Base-by-base conservation (phyloP, 2,329 filamentous ascomycete species). In the Microsporum ferrugineum region DNA sequence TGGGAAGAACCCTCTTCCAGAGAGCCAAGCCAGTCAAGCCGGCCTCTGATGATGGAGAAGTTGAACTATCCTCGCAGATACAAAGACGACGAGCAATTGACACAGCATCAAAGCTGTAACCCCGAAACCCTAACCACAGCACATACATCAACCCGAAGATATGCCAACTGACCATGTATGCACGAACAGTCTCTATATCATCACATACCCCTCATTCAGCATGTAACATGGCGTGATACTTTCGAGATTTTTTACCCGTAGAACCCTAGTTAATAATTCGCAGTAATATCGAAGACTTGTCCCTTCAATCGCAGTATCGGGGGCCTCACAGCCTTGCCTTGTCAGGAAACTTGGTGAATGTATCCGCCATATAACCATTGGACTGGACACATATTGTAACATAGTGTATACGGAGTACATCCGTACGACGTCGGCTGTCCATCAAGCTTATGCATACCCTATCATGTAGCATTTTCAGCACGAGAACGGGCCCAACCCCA, bases 1-100 rank as follows among this genome's bases (percentile, higher is more conserved):
- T 96, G 7, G 91, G 90, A 0, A 74, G 78, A 59, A 79, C 80
- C 62, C 72, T 97, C 23, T 96, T 89, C 57, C 67, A 70, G 41
- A 71, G 63, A 36, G 71, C 73, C 0, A 66, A 70, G 33, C 33
- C 36, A n/a, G 56, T 41, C 36, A 43, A 45, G 12, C 31, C 43
- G 1, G 57, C 61, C 36, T 36, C 58, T 64, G 68, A 0, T 29
- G 65, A 65, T 1, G 69, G 64, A 39, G 67, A 69, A 5, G 60
- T 69, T 36, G 67, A 72, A 62, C 66, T 75, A 5, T 73, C 71
- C 17, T 70, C 72, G 1, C 71, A 68, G 17, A 68, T 72, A 56
- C 69, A 68, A 63, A 71, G 75, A 58, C 68, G 74, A 41, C 73
- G 73, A 49, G 70, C 70, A 7, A 71, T 76, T 53, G 68, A 69